These are phyloP conservation scores for Epichloe gansuensis DNA, from an alignment of 2,329 filamentous ascomycete genomes.

Conservation along the genomic window DNA sequence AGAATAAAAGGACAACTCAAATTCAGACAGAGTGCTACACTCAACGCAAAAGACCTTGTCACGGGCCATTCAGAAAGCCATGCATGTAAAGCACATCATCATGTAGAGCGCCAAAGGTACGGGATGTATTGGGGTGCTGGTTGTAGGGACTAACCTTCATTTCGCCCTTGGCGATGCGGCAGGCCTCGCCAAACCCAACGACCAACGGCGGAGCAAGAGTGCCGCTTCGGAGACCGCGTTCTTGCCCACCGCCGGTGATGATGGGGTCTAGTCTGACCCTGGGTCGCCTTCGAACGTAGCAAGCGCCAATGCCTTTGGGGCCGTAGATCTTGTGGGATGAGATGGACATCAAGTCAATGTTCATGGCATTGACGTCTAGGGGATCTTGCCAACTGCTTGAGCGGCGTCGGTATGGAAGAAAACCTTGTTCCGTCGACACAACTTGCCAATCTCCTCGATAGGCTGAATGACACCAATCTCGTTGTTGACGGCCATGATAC, in stretches of 20 bases:
- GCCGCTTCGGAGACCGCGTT: constrained; percentile 86
- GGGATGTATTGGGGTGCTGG: neutral
- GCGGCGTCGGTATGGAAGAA: constrained; percentile 98
- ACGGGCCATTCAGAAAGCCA: constrained; percentile 74
- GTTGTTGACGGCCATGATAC: constrained; percentile 98
- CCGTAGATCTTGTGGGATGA: constrained; percentile 98
- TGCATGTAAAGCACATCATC: constrained; percentile 84
- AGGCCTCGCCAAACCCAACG: constrained; percentile 92
- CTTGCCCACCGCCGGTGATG: constrained; percentile 92
- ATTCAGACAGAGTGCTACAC: constrained; percentile 57
- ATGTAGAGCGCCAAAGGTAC: constrained; percentile 22
- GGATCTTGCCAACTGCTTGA: constrained; percentile 97
- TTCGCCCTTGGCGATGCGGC: constrained; percentile 80
- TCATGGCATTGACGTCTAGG: constrained; percentile 93
- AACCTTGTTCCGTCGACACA: constrained; percentile 83
- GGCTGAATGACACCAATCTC: constrained; percentile 99
- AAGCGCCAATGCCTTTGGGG: constrained; percentile 92
- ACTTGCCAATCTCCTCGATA: constrained; percentile 79
- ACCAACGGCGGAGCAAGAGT: constrained; percentile 81
- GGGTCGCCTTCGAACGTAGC: constrained; percentile 84
- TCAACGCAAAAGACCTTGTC: constrained; percentile 47
- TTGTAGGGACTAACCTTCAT: constrained; percentile 58
- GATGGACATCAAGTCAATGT: constrained; percentile 97
- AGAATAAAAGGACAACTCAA: constrained; percentile 3
- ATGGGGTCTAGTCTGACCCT: constrained; percentile 90